Conservation (phyloP, 345 rosid species). For the Eucalyptus cladocalyx region DNA sequence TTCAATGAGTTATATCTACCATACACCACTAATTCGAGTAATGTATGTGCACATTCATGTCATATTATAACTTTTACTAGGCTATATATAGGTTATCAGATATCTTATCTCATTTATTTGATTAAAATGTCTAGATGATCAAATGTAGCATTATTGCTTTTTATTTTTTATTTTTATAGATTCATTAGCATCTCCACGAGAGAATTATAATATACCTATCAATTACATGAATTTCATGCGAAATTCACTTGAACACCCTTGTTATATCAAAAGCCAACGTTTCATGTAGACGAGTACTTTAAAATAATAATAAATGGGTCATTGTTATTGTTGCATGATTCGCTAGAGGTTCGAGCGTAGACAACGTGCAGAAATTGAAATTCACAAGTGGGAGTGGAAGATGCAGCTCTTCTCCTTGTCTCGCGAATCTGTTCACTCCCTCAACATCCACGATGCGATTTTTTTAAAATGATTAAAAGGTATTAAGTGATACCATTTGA, state of each 20-base stretch:
- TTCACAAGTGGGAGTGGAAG: not conserved
- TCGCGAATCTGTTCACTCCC: not conserved
- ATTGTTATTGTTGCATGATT: not conserved
- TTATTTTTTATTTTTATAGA: not conserved
- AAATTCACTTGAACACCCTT: fast-evolving
- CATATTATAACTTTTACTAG: not conserved
- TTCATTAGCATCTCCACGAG: not conserved
- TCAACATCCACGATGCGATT: not conserved
- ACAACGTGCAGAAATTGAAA: not conserved
- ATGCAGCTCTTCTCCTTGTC: not conserved
- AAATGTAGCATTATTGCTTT: not conserved
- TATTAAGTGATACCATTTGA: not conserved
- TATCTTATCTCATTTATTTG: not conserved
- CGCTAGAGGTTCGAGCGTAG: not conserved
- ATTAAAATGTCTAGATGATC: not conserved
- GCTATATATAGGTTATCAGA: not conserved
- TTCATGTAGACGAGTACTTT: not conserved
- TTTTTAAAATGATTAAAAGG: not conserved
- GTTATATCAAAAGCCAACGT: not conserved
- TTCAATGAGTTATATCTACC: fast-evolving
- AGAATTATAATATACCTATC: not conserved
- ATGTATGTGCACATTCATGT: not conserved
- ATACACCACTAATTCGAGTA: not conserved
- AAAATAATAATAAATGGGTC: not conserved
- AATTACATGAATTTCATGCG: not conserved